These are phyloP conservation scores for Talaromyces islandicus DNA, from an alignment of 2,329 filamentous ascomycete genomes.

Conservation along the genomic window DNA sequence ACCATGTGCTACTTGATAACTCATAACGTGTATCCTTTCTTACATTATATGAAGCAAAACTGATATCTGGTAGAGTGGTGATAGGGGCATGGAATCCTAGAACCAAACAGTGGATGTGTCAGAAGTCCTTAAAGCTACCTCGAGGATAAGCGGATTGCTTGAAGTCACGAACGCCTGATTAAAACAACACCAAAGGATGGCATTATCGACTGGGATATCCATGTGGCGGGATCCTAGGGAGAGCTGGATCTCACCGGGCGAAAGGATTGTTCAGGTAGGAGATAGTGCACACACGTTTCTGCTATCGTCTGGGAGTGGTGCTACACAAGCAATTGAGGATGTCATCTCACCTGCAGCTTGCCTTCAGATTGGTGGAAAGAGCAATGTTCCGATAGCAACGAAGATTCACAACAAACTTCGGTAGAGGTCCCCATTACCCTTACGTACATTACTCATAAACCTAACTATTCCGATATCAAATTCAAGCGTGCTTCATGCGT, in stretches of 20 bases:
- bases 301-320: conserved; percentile 44
- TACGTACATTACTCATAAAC: neutral
- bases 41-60: neutral
- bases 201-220: conserved; percentile 6
- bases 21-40: conserved; percentile 3
- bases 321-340: conserved; percentile 47
- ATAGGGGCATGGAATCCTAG: conserved; percentile 1
- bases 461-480: conserved; percentile 8
- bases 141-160: conserved; percentile 1
- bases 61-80: neutral
- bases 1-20: conserved; percentile 5
- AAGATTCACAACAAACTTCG: conserved; percentile 14
- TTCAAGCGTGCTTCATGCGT: conserved; percentile 14
- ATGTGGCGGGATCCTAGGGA: conserved; percentile 10
- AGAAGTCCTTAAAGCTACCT: neutral
- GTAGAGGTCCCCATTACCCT: neutral
- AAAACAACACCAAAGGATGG: neutral
- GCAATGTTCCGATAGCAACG: conserved; percentile 11
- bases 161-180: conserved; percentile 1
- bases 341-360: conserved; percentile 43
- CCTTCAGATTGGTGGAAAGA: conserved; percentile 23
- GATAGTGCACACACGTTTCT: conserved; percentile 49
- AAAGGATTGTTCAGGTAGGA: conserved; percentile 43
- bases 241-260: conserved; percentile 34
- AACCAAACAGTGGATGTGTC: conserved; percentile 2